These are phyloP conservation scores for Corylus heterophylla DNA, from an alignment of 306 rosid species.

Conservation along the genomic window DNA sequence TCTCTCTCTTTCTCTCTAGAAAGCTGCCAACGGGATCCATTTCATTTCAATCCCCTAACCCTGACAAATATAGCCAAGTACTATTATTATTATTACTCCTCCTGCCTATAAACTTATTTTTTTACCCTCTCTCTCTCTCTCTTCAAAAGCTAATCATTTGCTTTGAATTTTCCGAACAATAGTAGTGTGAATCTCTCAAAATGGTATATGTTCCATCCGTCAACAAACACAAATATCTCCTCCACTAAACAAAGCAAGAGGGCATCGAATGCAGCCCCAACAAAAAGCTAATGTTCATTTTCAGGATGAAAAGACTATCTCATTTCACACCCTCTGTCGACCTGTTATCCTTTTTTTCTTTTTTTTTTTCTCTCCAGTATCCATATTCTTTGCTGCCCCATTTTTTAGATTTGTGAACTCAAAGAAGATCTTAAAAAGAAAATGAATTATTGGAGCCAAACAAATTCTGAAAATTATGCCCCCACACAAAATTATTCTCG, in stretches of 20 bases:
- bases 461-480: conserved; percentile 32
- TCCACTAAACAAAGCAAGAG: conserved; percentile 65
- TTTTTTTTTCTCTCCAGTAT: neutral
- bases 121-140: conserved; percentile 16
- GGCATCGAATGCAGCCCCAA: conserved; percentile 45
- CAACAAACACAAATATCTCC: conserved; percentile 36
- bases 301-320: conserved; percentile 42
- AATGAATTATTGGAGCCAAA: conserved; percentile 44
- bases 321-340: neutral
- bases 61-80: conserved; percentile 30
- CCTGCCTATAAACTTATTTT: conserved; percentile 2
- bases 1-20: conserved; percentile 17
- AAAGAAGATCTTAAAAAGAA: conserved; percentile 33
- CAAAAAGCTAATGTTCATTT: conserved; percentile 48
- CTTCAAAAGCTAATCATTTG: conserved; percentile 64
- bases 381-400: neutral
- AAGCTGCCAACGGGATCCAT: conserved; percentile 64
- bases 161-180: conserved; percentile 58
- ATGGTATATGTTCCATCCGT: conserved; percentile 71
- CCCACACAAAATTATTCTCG: conserved; percentile 40
- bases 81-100: conserved; percentile 35
- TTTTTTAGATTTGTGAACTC: conserved; percentile 1
- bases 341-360: neutral
- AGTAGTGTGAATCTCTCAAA: conserved; percentile 45
- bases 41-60: conserved; percentile 13